Evolutionary conservation across 75 land plant species (phyloP).

Genomic region (Isoetes taiwanensis): DNA sequence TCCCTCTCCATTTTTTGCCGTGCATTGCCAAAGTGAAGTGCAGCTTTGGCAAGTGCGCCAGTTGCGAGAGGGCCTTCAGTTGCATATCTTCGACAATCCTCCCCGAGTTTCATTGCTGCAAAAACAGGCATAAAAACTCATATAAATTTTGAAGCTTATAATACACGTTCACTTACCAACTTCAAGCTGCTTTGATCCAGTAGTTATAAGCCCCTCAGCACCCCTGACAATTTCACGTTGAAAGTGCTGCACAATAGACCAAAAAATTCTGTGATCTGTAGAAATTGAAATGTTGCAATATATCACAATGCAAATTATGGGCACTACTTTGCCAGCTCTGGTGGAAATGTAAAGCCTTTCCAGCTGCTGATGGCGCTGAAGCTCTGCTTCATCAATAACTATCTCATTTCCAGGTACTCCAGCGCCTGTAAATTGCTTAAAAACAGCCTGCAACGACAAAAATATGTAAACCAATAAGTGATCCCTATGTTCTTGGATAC

Average conservation of each 20-base stretch:
- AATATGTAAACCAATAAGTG: too few species aligned
- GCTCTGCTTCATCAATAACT: constrained; percentile 56
- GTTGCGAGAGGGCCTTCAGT: constrained; percentile 31
- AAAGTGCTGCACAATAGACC: constrained; percentile 42
- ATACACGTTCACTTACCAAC: constrained; percentile 39
- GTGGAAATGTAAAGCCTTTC: constrained; percentile 65
- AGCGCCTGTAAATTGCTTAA: constrained; percentile 48
- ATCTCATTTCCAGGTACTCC: constrained; percentile 33
- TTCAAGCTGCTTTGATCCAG: constrained; percentile 70
- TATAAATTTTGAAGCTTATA: too few species aligned
- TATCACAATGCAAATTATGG: too few species aligned
- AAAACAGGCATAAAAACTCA: constrained; percentile 7
- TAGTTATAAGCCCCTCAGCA: constrained; percentile 47
- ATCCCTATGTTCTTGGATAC: too few species aligned
- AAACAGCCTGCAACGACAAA: constrained; percentile 39
- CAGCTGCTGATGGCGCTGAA: constrained; percentile 54
- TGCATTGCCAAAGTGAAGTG: constrained; percentile 41
- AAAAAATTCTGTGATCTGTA: too few species aligned
- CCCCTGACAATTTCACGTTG: constrained; percentile 75
- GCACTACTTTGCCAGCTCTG: constrained; percentile 60
- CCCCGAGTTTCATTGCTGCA: constrained; percentile 55
- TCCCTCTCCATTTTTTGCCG: constrained; percentile 54
- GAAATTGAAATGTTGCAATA: too few species aligned
- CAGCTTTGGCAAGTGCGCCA: constrained; percentile 49
- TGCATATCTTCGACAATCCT: constrained; percentile 77